Evolutionary conservation across 768 basidiomycete species (phyloP).

Genomic region (Daedaleopsis nitida): DNA sequence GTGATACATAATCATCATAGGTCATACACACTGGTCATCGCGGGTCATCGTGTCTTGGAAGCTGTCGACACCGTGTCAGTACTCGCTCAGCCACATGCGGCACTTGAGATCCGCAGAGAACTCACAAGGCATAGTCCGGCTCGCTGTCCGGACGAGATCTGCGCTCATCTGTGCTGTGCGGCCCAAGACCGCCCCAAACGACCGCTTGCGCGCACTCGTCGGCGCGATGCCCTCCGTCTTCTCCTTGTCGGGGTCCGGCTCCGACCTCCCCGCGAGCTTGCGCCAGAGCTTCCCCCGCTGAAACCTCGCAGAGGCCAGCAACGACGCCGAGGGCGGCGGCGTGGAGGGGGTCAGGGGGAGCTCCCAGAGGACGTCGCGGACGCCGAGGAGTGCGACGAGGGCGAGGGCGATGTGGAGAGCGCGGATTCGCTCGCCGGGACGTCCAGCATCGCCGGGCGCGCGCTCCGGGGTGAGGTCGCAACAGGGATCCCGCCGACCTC

Average conservation of each 20-base stretch:
- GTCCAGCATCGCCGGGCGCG: slow-evolving; percentile 2
- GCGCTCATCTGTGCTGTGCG: slow-evolving; percentile 13
- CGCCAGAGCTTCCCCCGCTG: slow-evolving; percentile 23
- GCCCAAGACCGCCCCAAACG: slow-evolving; percentile 16
- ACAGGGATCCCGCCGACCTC: slow-evolving; percentile 11
- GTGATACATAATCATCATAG: too few relatives aligned
- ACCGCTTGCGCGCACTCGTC: slow-evolving; percentile 10
- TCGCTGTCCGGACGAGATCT: slow-evolving; percentile 13
- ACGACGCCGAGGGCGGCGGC: slow-evolving; percentile 6
- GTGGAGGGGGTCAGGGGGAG: slow-evolving; percentile 16
- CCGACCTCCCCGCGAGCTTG: slow-evolving; percentile 22
- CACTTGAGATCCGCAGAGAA: not conserved
- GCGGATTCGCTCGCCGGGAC: slow-evolving; percentile 5
- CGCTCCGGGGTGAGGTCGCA: not conserved
- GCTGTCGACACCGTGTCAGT: not conserved
- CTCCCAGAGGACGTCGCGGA: slow-evolving; percentile 12
- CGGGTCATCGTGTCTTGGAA: slow-evolving; percentile 3
- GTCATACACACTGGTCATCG: too few relatives aligned
- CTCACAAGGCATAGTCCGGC: slow-evolving; percentile 16
- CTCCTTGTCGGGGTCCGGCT: slow-evolving; percentile 15
- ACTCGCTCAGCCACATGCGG: too few relatives aligned
- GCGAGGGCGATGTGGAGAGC: slow-evolving; percentile 18
- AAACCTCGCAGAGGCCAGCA: slow-evolving; percentile 5
- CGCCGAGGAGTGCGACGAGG: slow-evolving; percentile 19
- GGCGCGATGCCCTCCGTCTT: not conserved